Percentiles rank a stretch among this genome's conserved stretches.
These are phyloP conservation scores for Fusarium sp. DNA, from an alignment of 2,329 filamentous ascomycete species.

Conservation along the genomic window DNA sequence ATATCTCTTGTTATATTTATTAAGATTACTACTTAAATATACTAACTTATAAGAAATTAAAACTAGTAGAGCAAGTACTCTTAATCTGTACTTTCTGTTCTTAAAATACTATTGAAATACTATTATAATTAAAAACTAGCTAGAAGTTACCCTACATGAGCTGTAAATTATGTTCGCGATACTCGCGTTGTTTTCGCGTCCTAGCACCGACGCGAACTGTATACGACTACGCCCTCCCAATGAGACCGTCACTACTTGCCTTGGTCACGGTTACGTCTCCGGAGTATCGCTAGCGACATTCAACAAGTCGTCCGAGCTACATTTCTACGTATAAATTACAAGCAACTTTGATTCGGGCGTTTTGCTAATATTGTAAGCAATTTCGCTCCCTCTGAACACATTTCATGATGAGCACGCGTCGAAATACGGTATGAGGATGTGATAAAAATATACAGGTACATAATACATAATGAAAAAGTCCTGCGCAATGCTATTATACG, in stretches of 20 bases:
- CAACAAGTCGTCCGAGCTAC: rapidly evolving
- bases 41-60: rapidly evolving
- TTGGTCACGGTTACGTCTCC: rapidly evolving
- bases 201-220: background rate
- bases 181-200: background rate
- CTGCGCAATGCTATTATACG: background rate
- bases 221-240: too few species aligned
- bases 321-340: too few species aligned
- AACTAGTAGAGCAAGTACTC: rapidly evolving
- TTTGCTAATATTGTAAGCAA: background rate
- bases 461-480: background rate
- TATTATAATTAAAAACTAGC: rapidly evolving
- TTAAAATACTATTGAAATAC: rapidly evolving
- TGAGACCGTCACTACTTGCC: background rate
- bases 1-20: rapidly evolving
- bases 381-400: background rate
- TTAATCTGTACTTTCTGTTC: background rate
- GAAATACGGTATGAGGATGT: background rate
- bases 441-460: background rate
- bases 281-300: background rate
- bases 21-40: rapidly evolving
- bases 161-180: background rate
- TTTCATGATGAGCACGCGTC: background rate
- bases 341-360: rapidly evolving
- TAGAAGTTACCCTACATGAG: background rate